These are phyloP conservation scores for Tolypocladium capitatum DNA, from an alignment of 2,329 filamentous ascomycete genomes.

Conservation along the genomic window DNA sequence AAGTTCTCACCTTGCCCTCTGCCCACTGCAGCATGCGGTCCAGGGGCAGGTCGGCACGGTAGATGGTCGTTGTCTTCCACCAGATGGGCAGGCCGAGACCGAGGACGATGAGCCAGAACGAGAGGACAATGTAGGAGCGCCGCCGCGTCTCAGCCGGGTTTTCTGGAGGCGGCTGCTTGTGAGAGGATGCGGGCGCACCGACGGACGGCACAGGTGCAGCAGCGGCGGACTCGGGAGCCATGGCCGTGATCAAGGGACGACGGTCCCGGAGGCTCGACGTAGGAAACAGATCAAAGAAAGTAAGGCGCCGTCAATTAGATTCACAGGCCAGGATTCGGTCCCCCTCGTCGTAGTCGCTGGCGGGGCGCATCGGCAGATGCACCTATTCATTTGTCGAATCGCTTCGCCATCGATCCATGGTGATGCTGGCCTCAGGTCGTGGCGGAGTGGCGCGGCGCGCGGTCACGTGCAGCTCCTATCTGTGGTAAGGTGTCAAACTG, in stretches of 20 bases:
- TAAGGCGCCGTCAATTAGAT: too few species aligned
- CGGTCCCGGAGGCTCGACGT: neutral
- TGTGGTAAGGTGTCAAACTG: too few species aligned
- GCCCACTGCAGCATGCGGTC: constrained; percentile 49
- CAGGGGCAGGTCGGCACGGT: constrained; percentile 71
- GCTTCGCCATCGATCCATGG: neutral
- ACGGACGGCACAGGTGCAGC: constrained; percentile 6
- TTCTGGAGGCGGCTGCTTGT: constrained; percentile 58
- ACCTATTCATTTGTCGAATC: neutral
- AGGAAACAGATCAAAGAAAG: neutral
- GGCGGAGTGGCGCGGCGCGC: neutral
- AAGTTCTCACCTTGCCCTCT: neutral
- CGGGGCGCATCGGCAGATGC: neutral
- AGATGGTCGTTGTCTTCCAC: constrained; percentile 90
- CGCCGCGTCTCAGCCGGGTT: constrained; percentile 53
- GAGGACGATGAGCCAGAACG: constrained; percentile 82
- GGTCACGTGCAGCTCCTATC: neutral
- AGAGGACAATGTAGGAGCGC: constrained; percentile 63
- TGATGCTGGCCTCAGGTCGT: neutral
- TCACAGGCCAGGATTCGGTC: neutral
- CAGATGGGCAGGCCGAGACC: constrained; percentile 82
- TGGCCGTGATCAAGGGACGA: neutral
- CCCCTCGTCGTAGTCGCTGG: neutral
- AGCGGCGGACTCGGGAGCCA: constrained; percentile 7
- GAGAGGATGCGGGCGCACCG: constrained; percentile 1